A percentile compares a stretch with the other conserved stretches of the same genome.
Evolutionary conservation across 768 basidiomycete genomes (phyloP).

Genomic region (Xanthoconium stramineum): DNA sequence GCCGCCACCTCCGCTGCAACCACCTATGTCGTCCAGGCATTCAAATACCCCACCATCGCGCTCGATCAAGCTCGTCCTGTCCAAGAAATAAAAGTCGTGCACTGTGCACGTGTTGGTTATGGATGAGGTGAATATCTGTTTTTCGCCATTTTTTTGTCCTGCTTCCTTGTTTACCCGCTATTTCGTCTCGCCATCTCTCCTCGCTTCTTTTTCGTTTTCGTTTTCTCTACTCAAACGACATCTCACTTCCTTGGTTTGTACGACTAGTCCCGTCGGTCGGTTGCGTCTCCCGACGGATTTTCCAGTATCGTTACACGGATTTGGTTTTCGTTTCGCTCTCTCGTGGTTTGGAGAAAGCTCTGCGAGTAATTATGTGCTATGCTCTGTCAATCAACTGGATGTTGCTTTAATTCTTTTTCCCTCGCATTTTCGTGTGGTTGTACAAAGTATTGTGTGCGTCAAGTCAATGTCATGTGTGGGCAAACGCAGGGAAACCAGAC

Average conservation of each 20-base stretch:
- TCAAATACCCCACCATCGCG: conserved; percentile 31
- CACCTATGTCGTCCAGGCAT: conserved; percentile 5
- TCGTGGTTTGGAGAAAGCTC: not conserved
- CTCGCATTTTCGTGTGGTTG: not conserved
- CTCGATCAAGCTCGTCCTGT: conserved; percentile 28
- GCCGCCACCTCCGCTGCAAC: conserved; percentile 12
- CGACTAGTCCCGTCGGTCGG: not conserved
- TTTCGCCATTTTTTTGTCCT: not conserved
- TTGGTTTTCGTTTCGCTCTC: not conserved
- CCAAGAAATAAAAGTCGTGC: conserved; percentile 27
- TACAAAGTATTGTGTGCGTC: not conserved
- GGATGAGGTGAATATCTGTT: not conserved
- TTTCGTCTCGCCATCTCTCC: not conserved
- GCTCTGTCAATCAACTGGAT: not conserved
- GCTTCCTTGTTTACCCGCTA: not conserved
- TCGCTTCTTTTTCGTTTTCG: not conserved
- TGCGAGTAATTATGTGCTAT: not conserved
- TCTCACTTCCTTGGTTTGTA: not conserved
- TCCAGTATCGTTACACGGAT: not conserved
- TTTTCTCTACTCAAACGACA: not conserved
- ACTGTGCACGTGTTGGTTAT: not conserved
- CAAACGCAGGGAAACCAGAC: no score
- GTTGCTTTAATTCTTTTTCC: not conserved
- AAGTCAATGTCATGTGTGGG: not conserved
- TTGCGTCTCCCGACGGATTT: no score